Conservation (phyloP, 352 stramenopile genomes). For the Phytophthora pini region DNA sequence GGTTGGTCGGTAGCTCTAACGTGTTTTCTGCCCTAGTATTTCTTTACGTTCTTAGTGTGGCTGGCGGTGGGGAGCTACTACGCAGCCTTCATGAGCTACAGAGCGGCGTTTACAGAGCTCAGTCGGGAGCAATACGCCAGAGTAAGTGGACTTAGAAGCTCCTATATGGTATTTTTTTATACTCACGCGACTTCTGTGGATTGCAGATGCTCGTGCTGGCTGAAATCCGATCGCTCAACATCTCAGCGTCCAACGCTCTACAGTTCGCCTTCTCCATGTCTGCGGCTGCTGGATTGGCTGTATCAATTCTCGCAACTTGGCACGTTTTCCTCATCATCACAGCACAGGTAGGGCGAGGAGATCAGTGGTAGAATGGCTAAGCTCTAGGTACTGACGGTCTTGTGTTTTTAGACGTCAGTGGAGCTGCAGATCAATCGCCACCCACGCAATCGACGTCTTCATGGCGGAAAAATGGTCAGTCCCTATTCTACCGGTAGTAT, state of each 20-base stretch:
- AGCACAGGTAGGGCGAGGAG: conserved; percentile 61
- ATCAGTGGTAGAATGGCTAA: background rate
- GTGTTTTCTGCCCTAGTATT: conserved; percentile 52
- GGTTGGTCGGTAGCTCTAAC: background rate
- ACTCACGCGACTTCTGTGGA: background rate
- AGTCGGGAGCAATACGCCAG: conserved; percentile 60
- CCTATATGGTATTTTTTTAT: background rate
- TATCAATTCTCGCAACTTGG: conserved; percentile 72
- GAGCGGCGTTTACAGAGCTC: conserved; percentile 61
- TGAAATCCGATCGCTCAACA: conserved; percentile 21
- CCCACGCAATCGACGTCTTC: conserved; percentile 48
- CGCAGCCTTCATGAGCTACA: conserved; percentile 62
- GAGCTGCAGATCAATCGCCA: conserved; percentile 85
- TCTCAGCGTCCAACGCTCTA: conserved; percentile 43
- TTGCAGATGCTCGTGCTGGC: conserved; percentile 38
- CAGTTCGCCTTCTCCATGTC: conserved; percentile 80
- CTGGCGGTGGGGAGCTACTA: conserved; percentile 64
- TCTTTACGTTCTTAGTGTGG: conserved; percentile 81
- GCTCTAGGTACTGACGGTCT: conserved; percentile 1
- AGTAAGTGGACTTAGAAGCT: conserved; percentile 31
- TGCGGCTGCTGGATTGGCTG: conserved; percentile 60
- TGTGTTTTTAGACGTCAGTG: conserved; percentile 65
- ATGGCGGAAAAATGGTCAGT: conserved; percentile 60
- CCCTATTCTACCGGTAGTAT: conserved; percentile 69
- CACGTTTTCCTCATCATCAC: conserved; percentile 78